Evolutionary conservation across 805 yeast genomes (phyloP).

Genomic region (Metschnikowia vanudenii): DNA sequence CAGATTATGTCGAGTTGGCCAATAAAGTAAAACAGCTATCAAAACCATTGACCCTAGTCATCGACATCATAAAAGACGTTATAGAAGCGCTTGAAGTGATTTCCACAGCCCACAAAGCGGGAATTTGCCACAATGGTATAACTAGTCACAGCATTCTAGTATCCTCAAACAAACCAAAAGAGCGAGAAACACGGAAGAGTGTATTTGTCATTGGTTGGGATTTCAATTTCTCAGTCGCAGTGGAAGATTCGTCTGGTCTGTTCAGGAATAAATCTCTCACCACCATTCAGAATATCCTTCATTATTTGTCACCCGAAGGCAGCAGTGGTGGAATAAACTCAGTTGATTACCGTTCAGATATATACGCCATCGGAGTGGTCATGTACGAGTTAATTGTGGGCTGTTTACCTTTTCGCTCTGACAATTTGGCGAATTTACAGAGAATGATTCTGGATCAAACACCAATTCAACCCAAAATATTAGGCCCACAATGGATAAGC

Average conservation of each 20-base stretch:
- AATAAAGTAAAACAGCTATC: conserved; percentile 20
- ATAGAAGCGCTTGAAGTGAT: conserved; percentile 24
- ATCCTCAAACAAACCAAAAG: conserved; percentile 21
- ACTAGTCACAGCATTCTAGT: conserved; percentile 39
- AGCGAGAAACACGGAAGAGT: conserved; percentile 12
- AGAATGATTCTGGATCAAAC: conserved; percentile 40
- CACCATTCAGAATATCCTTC: conserved; percentile 38
- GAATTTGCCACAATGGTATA: conserved; percentile 49
- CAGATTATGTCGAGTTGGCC: conserved; percentile 17
- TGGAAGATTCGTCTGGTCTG: conserved; percentile 43
- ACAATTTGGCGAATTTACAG: conserved; percentile 38
- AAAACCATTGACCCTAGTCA: conserved; percentile 18
- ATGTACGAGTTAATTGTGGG: conserved; percentile 49
- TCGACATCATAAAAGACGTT: conserved; percentile 26
- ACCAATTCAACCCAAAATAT: conserved; percentile 40
- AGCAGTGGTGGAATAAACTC: conserved; percentile 37
- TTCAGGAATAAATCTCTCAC: conserved; percentile 42
- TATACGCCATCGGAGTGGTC: conserved; percentile 50
- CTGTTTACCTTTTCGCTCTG: conserved; percentile 41
- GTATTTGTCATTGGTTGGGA: conserved; percentile 49
- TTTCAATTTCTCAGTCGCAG: conserved; percentile 40
- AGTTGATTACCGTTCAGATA: conserved; percentile 48
- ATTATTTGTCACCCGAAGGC: conserved; percentile 52
- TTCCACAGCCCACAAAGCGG: conserved; percentile 33
- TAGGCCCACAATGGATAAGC: conserved; percentile 29